Conservation (phyloP, 2,329 filamentous ascomycete species). For the Calycina marina region DNA sequence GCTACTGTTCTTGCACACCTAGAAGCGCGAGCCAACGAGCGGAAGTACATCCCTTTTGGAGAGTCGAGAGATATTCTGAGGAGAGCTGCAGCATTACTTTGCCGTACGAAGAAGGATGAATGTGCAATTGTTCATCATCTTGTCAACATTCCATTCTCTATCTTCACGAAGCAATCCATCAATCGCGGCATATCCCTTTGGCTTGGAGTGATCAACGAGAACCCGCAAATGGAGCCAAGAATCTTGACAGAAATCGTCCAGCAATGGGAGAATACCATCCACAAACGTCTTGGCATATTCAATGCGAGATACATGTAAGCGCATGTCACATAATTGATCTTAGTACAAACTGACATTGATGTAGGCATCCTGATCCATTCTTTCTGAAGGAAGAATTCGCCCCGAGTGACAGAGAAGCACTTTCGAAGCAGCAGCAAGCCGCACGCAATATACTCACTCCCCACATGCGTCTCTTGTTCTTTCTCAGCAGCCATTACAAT, state of each 20-base stretch:
- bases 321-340: not conserved
- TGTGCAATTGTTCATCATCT: slow-evolving; percentile 72
- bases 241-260: slow-evolving; percentile 77
- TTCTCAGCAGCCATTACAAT: slow-evolving; percentile 89
- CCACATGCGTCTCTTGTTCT: slow-evolving; percentile 73
- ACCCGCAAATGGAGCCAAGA: slow-evolving; percentile 72
- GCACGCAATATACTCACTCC: slow-evolving; percentile 76
- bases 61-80: slow-evolving; percentile 73
- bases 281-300: slow-evolving; percentile 69
- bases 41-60: slow-evolving; percentile 53
- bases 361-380: slow-evolving; percentile 68
- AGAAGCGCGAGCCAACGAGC: slow-evolving; percentile 53
- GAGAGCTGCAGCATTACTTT: slow-evolving; percentile 74
- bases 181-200: slow-evolving; percentile 91
- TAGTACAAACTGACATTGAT: slow-evolving; percentile 19
- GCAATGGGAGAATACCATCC: slow-evolving; percentile 78
- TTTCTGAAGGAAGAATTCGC: slow-evolving; percentile 85
- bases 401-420: slow-evolving; percentile 64
- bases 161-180: slow-evolving; percentile 91
- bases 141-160: slow-evolving; percentile 79
- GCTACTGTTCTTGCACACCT: slow-evolving; percentile 57
- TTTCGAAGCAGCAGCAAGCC: slow-evolving; percentile 62
- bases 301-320: slow-evolving; percentile 49
- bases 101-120: slow-evolving; percentile 60
- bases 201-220: slow-evolving; percentile 95